Percentiles rank a stretch among this genome's conserved stretches.
phyloP scores from a whole-genome alignment of 768 basidiomycete species.

The Hemileccinum rubropunctum region DNA sequence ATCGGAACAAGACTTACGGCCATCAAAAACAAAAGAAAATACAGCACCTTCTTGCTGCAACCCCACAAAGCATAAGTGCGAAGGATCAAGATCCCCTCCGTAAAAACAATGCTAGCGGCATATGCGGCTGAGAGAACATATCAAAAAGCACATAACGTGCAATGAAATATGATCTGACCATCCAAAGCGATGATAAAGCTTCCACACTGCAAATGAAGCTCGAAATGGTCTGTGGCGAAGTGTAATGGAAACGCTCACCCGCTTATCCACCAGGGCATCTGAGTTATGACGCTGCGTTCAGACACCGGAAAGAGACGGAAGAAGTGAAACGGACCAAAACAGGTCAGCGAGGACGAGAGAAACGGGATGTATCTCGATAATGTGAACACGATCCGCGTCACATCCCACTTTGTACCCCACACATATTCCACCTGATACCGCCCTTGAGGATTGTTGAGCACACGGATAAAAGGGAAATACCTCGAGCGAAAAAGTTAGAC shows the following conservation, averaged over 20 bases:
- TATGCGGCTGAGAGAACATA: conserved; percentile 9
- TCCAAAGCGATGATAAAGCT: conserved; percentile 15
- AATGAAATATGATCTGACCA: conserved; percentile 4
- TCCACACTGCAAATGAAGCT: conserved; percentile 16
- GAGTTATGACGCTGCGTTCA: not conserved
- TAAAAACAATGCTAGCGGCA: conserved; percentile 11
- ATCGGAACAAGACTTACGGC: conserved; percentile 9
- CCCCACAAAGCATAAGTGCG: conserved; percentile 28
- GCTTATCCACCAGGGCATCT: conserved; percentile 8
- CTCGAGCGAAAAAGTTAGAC: conserved; percentile 21
- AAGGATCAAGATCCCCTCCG: conserved; percentile 22
- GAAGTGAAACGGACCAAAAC: conserved; percentile 14
- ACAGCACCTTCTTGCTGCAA: conserved; percentile 14
- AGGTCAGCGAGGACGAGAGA: conserved; percentile 13
- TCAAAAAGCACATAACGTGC: not conserved
- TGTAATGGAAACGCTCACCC: conserved; percentile 1
- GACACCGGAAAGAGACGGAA: not conserved
- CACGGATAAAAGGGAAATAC: conserved; percentile 1
- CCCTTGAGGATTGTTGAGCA: not conserved
- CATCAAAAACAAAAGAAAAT: conserved; percentile 17
- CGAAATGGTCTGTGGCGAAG: not conserved
- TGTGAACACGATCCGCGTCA: conserved; percentile 23
- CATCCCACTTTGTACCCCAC: conserved; percentile 26
- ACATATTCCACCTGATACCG: conserved; percentile 17
- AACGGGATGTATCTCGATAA: conserved; percentile 29